Base-by-base conservation (phyloP, 805 yeast genomes). In the Naumovozyma dairenensis region DNA sequence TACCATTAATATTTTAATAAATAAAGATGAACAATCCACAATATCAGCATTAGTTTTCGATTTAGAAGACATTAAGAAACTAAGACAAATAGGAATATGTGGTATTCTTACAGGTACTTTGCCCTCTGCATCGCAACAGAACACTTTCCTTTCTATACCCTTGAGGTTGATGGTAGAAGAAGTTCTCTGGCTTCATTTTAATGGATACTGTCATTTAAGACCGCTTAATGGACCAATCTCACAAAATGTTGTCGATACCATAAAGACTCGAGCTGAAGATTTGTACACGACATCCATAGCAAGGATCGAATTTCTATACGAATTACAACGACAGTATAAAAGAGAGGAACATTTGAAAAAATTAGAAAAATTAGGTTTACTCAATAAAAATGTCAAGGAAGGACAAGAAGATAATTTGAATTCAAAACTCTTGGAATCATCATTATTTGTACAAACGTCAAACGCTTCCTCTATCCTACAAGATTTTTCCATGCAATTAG, bases 101-200 rank as follows among this genome's bases (percentile, higher is more conserved):
- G 98, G 98, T 0, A 73, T 79, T 1, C 62, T 89, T 12, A 60
- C 73, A 0, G 98, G 98, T 1, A 81, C 96, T 0, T 60, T 92
- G 20, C 82, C 96, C 0, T 67, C 75, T 30, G 85, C 87, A n/a
- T 92, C 96, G 2, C 98, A 92, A 54, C 98, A 89, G 50, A 86
- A 85, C 49, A 65, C 77, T n/a, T 80, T 87, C 48, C 62, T 84
- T 26, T 93, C 95, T 0, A 58, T 87, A 2, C 98, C 98, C 0
- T 56, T 92, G 32, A 73, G 75, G 47, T 60, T 89, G 28, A 67
- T 74, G 58, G 56, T 72, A 0, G 93, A 83, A 55, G 97, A 89
- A 48, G 74, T 77, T 0, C 40, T 74, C 8, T 82, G 82, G 74
- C 60, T 86, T 19, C 63, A 78, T 6, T 59, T 61, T 4, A 47